Base-by-base conservation (phyloP, 2,329 filamentous ascomycete species). In the Apiospora pterosperma region DNA sequence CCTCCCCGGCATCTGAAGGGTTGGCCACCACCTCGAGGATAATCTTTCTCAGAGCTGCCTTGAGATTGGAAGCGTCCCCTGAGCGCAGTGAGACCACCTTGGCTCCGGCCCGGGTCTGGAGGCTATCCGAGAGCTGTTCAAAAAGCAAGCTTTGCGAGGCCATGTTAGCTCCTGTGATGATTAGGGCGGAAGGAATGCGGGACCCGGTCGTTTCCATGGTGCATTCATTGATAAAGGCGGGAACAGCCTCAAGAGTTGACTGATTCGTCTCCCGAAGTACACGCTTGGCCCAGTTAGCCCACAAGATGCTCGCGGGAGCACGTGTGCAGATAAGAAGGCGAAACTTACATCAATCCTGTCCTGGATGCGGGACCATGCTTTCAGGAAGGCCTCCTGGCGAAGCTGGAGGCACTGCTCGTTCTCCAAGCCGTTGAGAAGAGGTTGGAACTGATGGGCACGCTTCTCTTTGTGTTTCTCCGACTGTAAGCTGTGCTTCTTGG, bases 141-240 rank as follows among this genome's bases (percentile, higher is more conserved):
- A 93, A 93, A n/a, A 94, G 82, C 14, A 91, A 81, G 48, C 88
- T 86, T 74, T 93, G 90, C 1, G 90, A 90, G 39, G 91, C 89
- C 69, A 93, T 90, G 68, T 92, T 93, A 8, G 92, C 90, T 0
- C 92, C 92, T 10, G 91, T 91, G 65, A 92, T 85, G 69, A 95
- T 88, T 69, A 95, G 89, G 2, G 86, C 90, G 8, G 90, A 85
- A 0, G 90, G 88, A 42, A 92, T 84, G 73, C 58, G 34, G 11
- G 58, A 60, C 16, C n/a, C 34, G 34, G 58, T 38, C 31, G 4
- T 19, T 28, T 60, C 34, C 11, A 38, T 36, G 21, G 36, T 28
- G 16, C 34, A 36, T 28, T 36, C 34, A 2, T 38, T 23, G 11
- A 90, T 77, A 75, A 91, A 91, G 0, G 75, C 75, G 8, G 82